Evolutionary conservation across 2,329 filamentous ascomycete species (phyloP).

Genomic region (Chalaropsis ovoidea): DNA sequence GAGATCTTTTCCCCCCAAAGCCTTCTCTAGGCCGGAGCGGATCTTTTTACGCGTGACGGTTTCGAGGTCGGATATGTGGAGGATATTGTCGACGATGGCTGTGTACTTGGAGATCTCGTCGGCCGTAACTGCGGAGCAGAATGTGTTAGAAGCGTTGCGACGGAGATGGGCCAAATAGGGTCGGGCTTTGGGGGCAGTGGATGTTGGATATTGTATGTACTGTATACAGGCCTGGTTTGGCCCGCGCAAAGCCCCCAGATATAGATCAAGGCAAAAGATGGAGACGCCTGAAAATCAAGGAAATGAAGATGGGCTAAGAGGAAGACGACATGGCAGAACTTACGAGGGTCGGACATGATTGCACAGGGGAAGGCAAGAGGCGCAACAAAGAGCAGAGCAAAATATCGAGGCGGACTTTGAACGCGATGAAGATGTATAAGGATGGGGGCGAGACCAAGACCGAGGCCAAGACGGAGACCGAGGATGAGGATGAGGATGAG

Average conservation of each 20-base stretch:
- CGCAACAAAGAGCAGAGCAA: not conserved
- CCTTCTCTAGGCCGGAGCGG: slow-evolving; percentile 45
- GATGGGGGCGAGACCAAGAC: not conserved
- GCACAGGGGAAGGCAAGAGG: not conserved
- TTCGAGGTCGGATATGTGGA: slow-evolving; percentile 47
- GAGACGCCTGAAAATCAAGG: not conserved
- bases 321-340: slow-evolving; percentile 4
- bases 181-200: not conserved
- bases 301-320: not conserved
- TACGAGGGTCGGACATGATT: slow-evolving; percentile 23
- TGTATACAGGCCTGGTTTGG: not conserved
- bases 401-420: not conserved
- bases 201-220: not conserved
- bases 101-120: slow-evolving; percentile 46
- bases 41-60: slow-evolving; percentile 57
- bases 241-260: not conserved
- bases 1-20: slow-evolving; percentile 48
- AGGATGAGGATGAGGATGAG: slow-evolving; percentile 2
- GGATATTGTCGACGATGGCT: slow-evolving; percentile 50
- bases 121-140: slow-evolving; percentile 36
- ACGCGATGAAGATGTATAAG: slow-evolving; percentile 2
- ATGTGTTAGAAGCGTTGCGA: not conserved
- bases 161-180: not conserved
- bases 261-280: not conserved
- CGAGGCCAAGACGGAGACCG: too few relatives aligned